Conservation (phyloP, 73 alveolate species). For the Paramecium pentaurelia region DNA sequence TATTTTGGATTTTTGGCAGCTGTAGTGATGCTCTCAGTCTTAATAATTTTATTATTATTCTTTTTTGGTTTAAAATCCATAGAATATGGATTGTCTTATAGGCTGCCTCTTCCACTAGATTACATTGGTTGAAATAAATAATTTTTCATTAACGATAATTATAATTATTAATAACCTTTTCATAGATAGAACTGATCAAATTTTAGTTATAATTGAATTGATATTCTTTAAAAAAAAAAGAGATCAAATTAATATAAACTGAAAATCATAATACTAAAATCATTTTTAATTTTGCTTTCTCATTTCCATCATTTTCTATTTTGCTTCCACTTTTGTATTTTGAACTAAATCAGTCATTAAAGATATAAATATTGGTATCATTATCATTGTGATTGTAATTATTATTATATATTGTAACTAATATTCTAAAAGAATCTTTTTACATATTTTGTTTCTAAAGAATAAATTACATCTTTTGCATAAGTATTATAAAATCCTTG, state of each 20-base stretch:
- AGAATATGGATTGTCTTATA: background rate
- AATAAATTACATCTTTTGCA: background rate
- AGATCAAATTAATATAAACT: background rate
- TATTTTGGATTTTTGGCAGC: slow-evolving; percentile 17
- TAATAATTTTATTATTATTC: background rate
- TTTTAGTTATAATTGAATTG: background rate
- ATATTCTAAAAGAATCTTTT: background rate
- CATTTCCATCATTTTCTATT: background rate
- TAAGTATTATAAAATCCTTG: background rate
- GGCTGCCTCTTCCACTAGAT: background rate
- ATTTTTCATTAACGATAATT: slow-evolving; percentile 15
- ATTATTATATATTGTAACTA: background rate
- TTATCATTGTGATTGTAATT: background rate
- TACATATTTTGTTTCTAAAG: background rate
- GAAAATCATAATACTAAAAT: background rate
- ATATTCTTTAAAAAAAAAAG: background rate
- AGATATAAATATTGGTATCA: background rate
- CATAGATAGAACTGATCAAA: background rate
- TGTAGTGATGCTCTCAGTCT: background rate
- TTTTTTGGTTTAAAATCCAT: background rate
- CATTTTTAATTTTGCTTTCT: background rate
- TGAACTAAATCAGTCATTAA: background rate
- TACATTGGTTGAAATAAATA: background rate
- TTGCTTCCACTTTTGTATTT: background rate
- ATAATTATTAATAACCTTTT: background rate